phyloP scores from a whole-genome alignment of 2,329 filamentous ascomycete species.

The Grosmannia penicillata region DNA sequence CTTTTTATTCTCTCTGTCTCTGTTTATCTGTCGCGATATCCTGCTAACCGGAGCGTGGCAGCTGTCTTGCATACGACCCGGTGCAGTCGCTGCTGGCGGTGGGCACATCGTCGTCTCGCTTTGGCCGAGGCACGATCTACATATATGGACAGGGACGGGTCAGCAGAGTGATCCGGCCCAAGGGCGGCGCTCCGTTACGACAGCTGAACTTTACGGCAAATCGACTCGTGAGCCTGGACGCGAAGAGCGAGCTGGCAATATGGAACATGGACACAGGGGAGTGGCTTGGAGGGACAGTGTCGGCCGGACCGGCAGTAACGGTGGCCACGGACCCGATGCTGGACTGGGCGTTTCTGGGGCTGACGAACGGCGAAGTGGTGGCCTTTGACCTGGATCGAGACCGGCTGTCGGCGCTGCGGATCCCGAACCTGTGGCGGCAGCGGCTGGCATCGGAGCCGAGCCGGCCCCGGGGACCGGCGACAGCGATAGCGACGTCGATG shows the following conservation, averaged over 20 bases:
- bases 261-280: conserved; percentile 64
- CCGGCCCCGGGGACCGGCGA: conserved; percentile 17
- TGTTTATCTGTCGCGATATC: background rate
- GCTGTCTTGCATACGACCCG: conserved; percentile 79
- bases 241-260: conserved; percentile 69
- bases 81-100: conserved; percentile 87
- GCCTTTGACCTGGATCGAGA: conserved; percentile 89
- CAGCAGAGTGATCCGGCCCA: conserved; percentile 56
- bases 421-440: conserved; percentile 78
- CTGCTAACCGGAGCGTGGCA: conserved; percentile 20
- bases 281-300: conserved; percentile 53
- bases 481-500: background rate
- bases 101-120: conserved; percentile 76
- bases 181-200: conserved; percentile 59
- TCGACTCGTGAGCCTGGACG: conserved; percentile 72
- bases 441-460: conserved; percentile 40
- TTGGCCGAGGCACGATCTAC: conserved; percentile 77
- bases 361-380: conserved; percentile 69
- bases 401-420: conserved; percentile 56
- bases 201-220: conserved; percentile 74
- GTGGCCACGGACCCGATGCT: conserved; percentile 77
- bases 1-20: conserved; percentile 19
- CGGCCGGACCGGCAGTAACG: conserved; percentile 60
- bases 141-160: conserved; percentile 74
- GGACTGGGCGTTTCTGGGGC: conserved; percentile 81